phyloP scores from a whole-genome alignment of 1,139 yeast species.

The Magnusiomyces ingens region DNA sequence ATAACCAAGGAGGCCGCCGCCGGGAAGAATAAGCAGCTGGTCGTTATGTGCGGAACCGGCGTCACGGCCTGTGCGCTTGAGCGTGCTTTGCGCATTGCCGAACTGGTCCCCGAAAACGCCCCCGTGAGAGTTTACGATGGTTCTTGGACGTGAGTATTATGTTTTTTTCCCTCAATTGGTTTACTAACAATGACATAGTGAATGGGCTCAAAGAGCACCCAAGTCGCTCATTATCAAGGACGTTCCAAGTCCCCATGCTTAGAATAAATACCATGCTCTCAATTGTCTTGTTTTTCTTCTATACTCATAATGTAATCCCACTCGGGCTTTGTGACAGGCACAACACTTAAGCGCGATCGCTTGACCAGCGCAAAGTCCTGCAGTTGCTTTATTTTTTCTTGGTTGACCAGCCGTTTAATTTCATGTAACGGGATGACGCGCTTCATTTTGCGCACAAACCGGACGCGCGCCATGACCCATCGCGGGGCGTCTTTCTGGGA shows the following conservation, averaged over 20 bases:
- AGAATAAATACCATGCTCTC: not conserved
- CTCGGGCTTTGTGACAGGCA: conserved; percentile 40
- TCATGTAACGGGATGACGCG: conserved; percentile 38
- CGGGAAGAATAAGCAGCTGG: conserved; percentile 50
- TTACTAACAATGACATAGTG: conserved; percentile 18
- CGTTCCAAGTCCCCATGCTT: not conserved
- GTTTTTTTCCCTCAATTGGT: not conserved
- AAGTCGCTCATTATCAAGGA: conserved; percentile 24
- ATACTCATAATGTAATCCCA: conserved; percentile 26
- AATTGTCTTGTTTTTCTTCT: not conserved
- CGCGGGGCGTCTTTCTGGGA: conserved; percentile 37
- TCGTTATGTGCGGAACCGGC: conserved; percentile 93
- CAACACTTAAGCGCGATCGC: conserved; percentile 45
- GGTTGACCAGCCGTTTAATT: conserved; percentile 27
- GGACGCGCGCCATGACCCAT: conserved; percentile 52
- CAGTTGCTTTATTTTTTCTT: conserved; percentile 22
- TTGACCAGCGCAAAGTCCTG: conserved; percentile 40
- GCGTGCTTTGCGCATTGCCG: conserved; percentile 58
- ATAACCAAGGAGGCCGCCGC: conserved; percentile 17
- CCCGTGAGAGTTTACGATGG: conserved; percentile 81
- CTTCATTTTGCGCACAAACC: conserved; percentile 37
- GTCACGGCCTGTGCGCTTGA: conserved; percentile 85
- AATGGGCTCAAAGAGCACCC: conserved; percentile 37
- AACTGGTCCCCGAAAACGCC: conserved; percentile 28
- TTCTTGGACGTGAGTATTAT: conserved; percentile 58